Percentiles rank a stretch among this genome's conserved stretches.
Evolutionary conservation across 2,329 filamentous ascomycete species (phyloP).

Genomic region (Aspergillus eucalypticola): DNA sequence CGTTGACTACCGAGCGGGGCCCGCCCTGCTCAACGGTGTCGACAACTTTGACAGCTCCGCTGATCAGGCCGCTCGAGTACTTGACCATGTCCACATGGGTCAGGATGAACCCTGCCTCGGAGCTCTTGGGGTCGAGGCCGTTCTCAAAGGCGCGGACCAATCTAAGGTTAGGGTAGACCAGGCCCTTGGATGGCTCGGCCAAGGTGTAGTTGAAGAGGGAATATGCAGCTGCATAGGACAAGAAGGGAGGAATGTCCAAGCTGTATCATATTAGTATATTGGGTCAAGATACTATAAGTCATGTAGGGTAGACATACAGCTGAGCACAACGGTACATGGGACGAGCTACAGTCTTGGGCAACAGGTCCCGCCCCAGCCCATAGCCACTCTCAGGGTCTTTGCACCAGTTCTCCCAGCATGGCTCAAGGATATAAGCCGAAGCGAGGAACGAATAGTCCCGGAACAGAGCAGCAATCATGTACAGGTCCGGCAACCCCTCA

Average conservation of each 20-base stretch:
- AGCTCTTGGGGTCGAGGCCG: slow-evolving; percentile 81
- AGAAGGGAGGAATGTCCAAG: slow-evolving; percentile 81
- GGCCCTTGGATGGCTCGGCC: slow-evolving; percentile 56
- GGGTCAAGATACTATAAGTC: background rate
- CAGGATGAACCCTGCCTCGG: slow-evolving; percentile 93
- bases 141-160: slow-evolving; percentile 89
- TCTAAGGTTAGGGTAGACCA: slow-evolving; percentile 66
- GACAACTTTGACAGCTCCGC: slow-evolving; percentile 69
- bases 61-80: slow-evolving; percentile 75
- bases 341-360: slow-evolving; percentile 74
- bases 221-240: slow-evolving; percentile 74
- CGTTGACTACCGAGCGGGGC: slow-evolving; percentile 62
- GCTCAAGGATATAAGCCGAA: slow-evolving; percentile 86
- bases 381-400: slow-evolving; percentile 65
- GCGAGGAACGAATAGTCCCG: slow-evolving; percentile 90
- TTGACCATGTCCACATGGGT: slow-evolving; percentile 95
- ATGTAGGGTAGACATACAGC: slow-evolving; percentile 63
- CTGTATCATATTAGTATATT: slow-evolving; percentile 36
- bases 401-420: slow-evolving; percentile 74
- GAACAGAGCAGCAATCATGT: slow-evolving; percentile 81
- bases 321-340: slow-evolving; percentile 82
- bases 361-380: slow-evolving; percentile 70
- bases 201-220: slow-evolving; percentile 64
- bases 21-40: slow-evolving; percentile 53
- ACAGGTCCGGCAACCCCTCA: slow-evolving; percentile 65